A percentile compares a stretch with the other conserved stretches of the same genome.
These are phyloP conservation scores for Geotrichum restrictum DNA, from an alignment of 1,139 yeast species.

Conservation along the genomic window DNA sequence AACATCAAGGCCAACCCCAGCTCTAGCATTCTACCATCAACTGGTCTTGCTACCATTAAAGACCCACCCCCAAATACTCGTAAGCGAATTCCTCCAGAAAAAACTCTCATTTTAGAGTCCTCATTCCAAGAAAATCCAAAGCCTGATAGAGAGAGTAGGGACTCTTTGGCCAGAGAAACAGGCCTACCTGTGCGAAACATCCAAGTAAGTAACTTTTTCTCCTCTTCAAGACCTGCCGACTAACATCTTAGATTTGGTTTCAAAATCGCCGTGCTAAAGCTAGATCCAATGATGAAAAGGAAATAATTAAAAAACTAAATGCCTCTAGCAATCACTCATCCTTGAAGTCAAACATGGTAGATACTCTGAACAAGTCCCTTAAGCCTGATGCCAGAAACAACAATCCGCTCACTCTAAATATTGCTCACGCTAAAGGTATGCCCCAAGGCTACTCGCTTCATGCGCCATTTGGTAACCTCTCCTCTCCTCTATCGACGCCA, in stretches of 20 bases:
- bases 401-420: conserved; percentile 8
- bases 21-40: not conserved
- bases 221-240: not conserved
- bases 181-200: conserved; percentile 33
- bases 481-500: conserved; percentile 18
- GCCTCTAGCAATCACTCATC: conserved; percentile 6
- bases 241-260: conserved; percentile 31
- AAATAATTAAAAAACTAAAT: conserved; percentile 18
- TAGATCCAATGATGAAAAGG: conserved; percentile 28
- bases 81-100: conserved; percentile 33
- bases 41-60: not conserved
- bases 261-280: conserved; percentile 36
- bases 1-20: conserved; percentile 9
- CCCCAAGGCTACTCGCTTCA: conserved; percentile 9
- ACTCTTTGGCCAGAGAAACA: conserved; percentile 29
- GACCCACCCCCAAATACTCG: conserved; percentile 24
- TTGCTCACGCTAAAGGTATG: conserved; percentile 11
- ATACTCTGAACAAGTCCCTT: not conserved
- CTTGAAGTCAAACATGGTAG: not conserved
- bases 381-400: not conserved
- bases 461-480: conserved; percentile 1
- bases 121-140: conserved; percentile 33
- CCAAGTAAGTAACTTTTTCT: conserved; percentile 24
- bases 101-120: conserved; percentile 30
- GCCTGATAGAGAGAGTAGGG: conserved; percentile 33